Evolutionary conservation across 805 yeast species (phyloP), one percentile per base, ranked within the genome.

Genomic region (Lipomyces chichibuensis): DNA sequence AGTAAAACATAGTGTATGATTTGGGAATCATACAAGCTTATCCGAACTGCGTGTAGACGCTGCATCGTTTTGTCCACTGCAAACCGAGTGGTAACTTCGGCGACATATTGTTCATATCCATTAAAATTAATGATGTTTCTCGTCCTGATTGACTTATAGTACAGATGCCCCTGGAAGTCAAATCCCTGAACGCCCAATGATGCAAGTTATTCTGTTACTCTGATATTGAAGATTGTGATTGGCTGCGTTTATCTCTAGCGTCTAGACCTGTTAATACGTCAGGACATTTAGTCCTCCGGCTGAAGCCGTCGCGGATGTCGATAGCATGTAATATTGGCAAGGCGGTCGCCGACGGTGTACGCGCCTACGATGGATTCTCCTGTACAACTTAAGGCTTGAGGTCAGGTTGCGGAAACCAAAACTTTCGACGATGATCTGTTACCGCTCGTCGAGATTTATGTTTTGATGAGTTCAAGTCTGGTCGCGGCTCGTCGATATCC

Each of bases 1-100:
- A 59, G 66, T 54, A 17, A 27, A 54, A n/a, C 7, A 23, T 17
- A 9, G 58, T 23, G 58, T 23, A 20, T n/a, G 32, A n/a, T 8
- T 29, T 25, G 17, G 55, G 9, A 5, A 39, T 20, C 39, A 43
- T 39, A 27, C 37, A 52, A 57, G 65, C 65, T 57, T 27, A 39
- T 35, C 58, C 57, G 51, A 52, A 35, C 58, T n/a, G 54, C 27
- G 65, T 63, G 55, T 52, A 57, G 60, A 63, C 57, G 62, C 57
- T 63, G 65, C 65, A 52, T 43, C 11, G 23, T 17, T 23, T 43
- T 5, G 23, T 43, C 43, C 43, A 37, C 43, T 17, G 49, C 49
- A 43, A 43, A 8, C 25, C 25, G 23, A 43, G 11, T 43, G 49
- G 49, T 17, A 17, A 7, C 39, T 17, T 43, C 11, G 11, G 23